Evolutionary conservation across 257 asterid species (phyloP), one percentile per base, ranked within the genome.

Genomic region (Eustoma russellianum): DNA sequence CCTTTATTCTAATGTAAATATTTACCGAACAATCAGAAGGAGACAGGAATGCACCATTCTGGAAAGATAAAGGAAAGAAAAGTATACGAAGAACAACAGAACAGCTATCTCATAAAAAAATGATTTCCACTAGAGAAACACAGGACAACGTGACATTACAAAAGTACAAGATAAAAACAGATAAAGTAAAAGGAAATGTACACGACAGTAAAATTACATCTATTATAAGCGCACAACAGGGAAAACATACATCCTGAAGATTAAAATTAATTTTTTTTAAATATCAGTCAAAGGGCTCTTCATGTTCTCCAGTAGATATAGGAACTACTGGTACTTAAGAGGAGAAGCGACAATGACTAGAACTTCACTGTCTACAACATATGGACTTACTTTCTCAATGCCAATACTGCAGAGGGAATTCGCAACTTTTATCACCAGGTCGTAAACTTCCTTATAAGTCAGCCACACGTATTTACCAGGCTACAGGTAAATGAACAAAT

Each of bases 381-480:
- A 38, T 38, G 2, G 49, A 59, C 94, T 86, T 77, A 86, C 97
- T 70, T 77, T 59, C 46, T 81, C 86, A 56, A 86, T 57, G 53
- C 96, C 94, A 55, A 74, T 62, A 57, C 73, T 57, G 64, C 97
- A 93, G 56, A 86, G 78, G 79, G 96, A 66, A 66, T 81, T 81
- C 58, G 96, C 97, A 60, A 86, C 67, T 78, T 79, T 81, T 46
- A 83, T 40, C 53, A 83, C 96, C 38, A 79, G 47, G 67, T 83
- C 83, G 58, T 81, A 75, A 14, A 78, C 95, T 75, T 86, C 88
- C 76, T 73, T 75, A 77, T 90, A 90, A 47, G 97, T 76, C 81
- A 74, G 72, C 97, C 97, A 90, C 43, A 55, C 57, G 64, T 83
- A 90, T 63, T 71, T 65, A 46, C 95, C 94, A 35, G 94, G 74